phyloP scores from a whole-genome alignment of 768 basidiomycete genomes.

The Tephrocybe rancida region DNA sequence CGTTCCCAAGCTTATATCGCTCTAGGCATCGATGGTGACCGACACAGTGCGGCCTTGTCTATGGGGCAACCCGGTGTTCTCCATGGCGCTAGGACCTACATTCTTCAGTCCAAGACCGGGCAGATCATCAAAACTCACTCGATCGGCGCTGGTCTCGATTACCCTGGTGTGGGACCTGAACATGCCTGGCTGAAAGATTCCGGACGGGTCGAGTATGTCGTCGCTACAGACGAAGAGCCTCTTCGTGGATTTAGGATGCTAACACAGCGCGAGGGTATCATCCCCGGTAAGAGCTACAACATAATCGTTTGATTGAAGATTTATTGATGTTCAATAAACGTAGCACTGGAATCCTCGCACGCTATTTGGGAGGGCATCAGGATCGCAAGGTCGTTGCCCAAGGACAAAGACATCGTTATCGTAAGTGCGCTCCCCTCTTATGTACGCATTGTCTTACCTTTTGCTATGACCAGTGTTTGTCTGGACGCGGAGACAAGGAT shows the following conservation, averaged over 20 bases:
- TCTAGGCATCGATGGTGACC: slow-evolving; percentile 77
- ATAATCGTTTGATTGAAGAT: not conserved
- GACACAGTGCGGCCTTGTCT: slow-evolving; percentile 91
- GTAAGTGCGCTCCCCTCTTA: slow-evolving; percentile 49
- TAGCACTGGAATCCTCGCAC: slow-evolving; percentile 83
- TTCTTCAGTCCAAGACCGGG: slow-evolving; percentile 85
- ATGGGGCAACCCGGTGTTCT: slow-evolving; percentile 93
- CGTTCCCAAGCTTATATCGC: slow-evolving; percentile 1
- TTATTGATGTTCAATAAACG: not conserved
- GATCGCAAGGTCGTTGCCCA: slow-evolving; percentile 81
- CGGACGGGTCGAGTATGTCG: slow-evolving; percentile 90
- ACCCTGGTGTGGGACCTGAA: slow-evolving; percentile 97
- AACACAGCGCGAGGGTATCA: slow-evolving; percentile 95
- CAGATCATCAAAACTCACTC: slow-evolving; percentile 98
- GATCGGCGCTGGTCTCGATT: slow-evolving; percentile 94
- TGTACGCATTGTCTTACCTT: slow-evolving; percentile 1
- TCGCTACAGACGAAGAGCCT: slow-evolving; percentile 92
- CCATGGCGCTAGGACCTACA: slow-evolving; percentile 94
- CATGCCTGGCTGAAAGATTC: slow-evolving; percentile 97
- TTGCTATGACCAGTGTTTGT: slow-evolving; percentile 67
- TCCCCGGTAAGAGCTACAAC: slow-evolving; percentile 65
- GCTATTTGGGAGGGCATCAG: slow-evolving; percentile 93
- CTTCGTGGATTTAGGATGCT: slow-evolving; percentile 89
- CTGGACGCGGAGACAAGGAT: slow-evolving; percentile 97
- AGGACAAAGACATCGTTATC: slow-evolving; percentile 87